Conservation (phyloP, 73 alveolate species). For the Tetrahymena elliotti region DNA sequence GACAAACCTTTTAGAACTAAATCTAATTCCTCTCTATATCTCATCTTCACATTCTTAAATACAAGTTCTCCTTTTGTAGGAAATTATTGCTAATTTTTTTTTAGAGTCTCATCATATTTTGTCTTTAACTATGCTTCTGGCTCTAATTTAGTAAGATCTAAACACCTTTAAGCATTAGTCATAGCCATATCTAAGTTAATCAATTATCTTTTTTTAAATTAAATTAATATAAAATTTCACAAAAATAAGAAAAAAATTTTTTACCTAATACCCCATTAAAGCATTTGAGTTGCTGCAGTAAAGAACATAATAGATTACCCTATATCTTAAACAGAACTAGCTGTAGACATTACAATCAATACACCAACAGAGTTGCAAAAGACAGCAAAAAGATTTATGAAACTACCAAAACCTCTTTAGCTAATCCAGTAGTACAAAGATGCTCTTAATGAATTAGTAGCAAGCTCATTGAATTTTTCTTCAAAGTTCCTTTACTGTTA, state of each 20-base stretch:
- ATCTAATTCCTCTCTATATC: conserved; percentile 10
- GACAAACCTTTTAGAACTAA: conserved; percentile 13
- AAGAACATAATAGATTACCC: background rate
- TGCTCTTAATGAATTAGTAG: background rate
- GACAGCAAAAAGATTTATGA: background rate
- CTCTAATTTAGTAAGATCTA: conserved; percentile 7
- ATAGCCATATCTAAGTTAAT: conserved; percentile 7
- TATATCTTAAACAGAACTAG: background rate
- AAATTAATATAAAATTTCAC: background rate
- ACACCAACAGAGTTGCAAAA: background rate
- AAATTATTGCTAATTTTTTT: conserved; percentile 14
- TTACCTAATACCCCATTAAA: background rate
- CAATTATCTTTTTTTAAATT: conserved; percentile 1
- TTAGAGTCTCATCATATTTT: background rate
- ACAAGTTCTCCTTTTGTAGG: conserved; percentile 38
- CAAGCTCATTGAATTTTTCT: background rate
- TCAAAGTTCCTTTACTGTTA: background rate
- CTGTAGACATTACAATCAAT: background rate
- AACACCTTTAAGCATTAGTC: conserved; percentile 10
- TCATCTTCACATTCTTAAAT: conserved; percentile 10
- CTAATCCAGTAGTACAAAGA: background rate
- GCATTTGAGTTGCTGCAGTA: background rate
- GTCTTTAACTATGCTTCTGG: background rate
- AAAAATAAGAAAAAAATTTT: background rate
- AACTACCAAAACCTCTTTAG: background rate